Percentiles rank a stretch among this genome's conserved stretches.
These are phyloP conservation scores for Helminthosporium solani DNA, from an alignment of 2,329 filamentous ascomycete species.

Conservation along the genomic window DNA sequence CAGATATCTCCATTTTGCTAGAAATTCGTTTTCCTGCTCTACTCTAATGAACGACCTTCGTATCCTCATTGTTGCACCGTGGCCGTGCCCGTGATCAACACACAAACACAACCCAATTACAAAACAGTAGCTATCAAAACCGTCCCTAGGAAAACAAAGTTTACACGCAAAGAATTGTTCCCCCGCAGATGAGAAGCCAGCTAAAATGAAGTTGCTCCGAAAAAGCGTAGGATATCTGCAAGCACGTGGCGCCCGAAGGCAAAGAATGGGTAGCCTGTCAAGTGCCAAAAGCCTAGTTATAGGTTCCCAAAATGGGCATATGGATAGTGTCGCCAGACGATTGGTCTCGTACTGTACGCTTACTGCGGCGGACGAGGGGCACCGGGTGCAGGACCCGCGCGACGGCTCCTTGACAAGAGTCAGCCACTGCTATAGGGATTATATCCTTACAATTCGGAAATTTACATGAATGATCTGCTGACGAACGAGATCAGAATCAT, in stretches of 20 bases:
- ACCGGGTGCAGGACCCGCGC: slow-evolving; percentile 18
- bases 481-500: slow-evolving; percentile 75
- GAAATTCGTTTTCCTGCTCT: background rate
- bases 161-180: slow-evolving; percentile 2
- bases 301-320: too few species aligned
- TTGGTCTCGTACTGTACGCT: background rate
- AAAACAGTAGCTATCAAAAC: slow-evolving; percentile 12
- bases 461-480: slow-evolving; percentile 75
- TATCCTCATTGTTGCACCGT: slow-evolving; percentile 1
- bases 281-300: too few species aligned
- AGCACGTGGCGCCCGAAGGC: background rate
- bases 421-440: too few species aligned
- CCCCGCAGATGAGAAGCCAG: background rate
- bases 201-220: background rate
- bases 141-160: slow-evolving; percentile 10
- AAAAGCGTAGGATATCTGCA: background rate
- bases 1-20: background rate
- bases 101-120: slow-evolving; percentile 12
- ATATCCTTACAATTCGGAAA: background rate
- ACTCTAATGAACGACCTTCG: background rate
- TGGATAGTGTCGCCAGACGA: too few species aligned
- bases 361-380: slow-evolving; percentile 16
- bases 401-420: slow-evolving; percentile 29
- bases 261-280: background rate
- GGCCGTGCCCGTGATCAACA: slow-evolving; percentile 4